phyloP scores from a whole-genome alignment of 257 asterid genomes.

The Solanum acaule region DNA sequence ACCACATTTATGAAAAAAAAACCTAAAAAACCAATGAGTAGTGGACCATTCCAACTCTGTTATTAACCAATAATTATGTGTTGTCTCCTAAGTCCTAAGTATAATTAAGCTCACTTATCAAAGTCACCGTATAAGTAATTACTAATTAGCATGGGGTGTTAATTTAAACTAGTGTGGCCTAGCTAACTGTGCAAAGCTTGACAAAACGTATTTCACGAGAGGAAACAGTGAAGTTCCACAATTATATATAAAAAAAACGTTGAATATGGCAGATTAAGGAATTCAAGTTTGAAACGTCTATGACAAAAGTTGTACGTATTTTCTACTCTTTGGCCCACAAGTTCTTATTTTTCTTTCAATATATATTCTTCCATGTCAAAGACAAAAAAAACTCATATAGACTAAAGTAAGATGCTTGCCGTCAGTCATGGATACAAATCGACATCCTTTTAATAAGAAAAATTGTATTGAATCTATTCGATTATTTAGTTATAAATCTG shows the following conservation, averaged over 20 bases:
- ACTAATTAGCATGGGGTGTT: neutral
- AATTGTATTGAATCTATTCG: neutral
- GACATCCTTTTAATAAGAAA: neutral
- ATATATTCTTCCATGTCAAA: neutral
- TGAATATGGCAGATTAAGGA: neutral
- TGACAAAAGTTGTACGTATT: neutral
- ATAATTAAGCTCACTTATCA: neutral
- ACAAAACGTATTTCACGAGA: neutral
- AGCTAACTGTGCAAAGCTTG: neutral
- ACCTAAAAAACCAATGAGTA: neutral
- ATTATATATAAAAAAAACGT: neutral
- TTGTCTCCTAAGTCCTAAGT: neutral
- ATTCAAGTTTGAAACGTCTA: slow-evolving; percentile 22
- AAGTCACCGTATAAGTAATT: neutral
- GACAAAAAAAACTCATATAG: neutral
- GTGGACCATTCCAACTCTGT: neutral
- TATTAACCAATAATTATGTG: neutral
- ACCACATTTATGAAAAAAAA: neutral
- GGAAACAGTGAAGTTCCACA: neutral
- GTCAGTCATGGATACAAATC: neutral
- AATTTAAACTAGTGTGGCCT: neutral
- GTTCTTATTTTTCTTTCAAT: neutral
- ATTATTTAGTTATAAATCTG: neutral
- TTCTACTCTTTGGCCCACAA: neutral
- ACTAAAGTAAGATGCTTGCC: neutral